phyloP scores from a whole-genome alignment of 768 basidiomycete species.

The Pluteus cervinus region DNA sequence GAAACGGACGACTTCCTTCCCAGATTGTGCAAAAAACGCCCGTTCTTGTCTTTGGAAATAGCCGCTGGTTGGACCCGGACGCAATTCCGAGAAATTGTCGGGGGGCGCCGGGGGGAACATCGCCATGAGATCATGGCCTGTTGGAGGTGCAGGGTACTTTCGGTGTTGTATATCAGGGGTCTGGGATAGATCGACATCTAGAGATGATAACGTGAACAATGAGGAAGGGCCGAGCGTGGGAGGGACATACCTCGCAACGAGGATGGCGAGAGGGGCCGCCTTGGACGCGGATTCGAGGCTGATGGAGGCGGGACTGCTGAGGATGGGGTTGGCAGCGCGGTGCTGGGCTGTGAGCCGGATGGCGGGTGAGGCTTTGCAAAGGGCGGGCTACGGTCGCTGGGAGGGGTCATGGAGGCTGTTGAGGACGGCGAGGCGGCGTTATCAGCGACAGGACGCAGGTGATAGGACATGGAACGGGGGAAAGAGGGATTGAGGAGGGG shows the following conservation, averaged over 20 bases:
- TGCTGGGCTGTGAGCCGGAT: conserved; percentile 23
- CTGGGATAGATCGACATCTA: conserved; percentile 63
- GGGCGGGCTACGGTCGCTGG: conserved; percentile 35
- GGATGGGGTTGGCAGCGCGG: conserved; percentile 3
- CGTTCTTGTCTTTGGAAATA: conserved; percentile 75
- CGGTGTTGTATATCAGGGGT: conserved; percentile 41
- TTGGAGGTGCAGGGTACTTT: conserved; percentile 71
- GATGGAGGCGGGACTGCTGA: too few species aligned
- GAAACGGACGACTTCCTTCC: conserved; percentile 71
- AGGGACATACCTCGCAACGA: conserved; percentile 49
- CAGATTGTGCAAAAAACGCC: conserved; percentile 75
- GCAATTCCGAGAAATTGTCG: conserved; percentile 45
- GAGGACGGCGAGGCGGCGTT: conserved; percentile 48
- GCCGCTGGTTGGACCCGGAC: conserved; percentile 61
- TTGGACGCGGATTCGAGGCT: conserved; percentile 28
- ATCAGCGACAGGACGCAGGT: conserved; percentile 51
- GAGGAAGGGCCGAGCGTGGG: background rate
- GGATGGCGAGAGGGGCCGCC: conserved; percentile 59
- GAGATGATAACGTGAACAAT: conserved; percentile 5
- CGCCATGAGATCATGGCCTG: conserved; percentile 81
- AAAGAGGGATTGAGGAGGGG: conserved; percentile 19
- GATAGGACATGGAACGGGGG: conserved; percentile 40
- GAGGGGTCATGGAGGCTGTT: conserved; percentile 40
- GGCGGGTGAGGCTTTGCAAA: conserved; percentile 22
- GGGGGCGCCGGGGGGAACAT: conserved; percentile 74